These are phyloP conservation scores for Trametes sp. DNA, from an alignment of 1,284 basidiomycete genomes.

Conservation along the genomic window DNA sequence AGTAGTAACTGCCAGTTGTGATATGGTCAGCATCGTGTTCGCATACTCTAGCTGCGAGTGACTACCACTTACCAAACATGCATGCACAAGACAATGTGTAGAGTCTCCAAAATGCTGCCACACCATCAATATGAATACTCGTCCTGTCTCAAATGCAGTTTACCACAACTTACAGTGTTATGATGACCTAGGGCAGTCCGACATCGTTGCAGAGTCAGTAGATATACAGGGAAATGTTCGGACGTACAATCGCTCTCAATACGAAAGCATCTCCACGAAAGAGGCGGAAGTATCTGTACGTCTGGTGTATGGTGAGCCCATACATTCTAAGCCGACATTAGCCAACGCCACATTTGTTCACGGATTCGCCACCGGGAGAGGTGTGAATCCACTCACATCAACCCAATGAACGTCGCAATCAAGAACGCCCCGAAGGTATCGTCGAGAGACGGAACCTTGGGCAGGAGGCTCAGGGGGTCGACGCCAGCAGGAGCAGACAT, in stretches of 20 bases:
- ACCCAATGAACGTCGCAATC: conserved; percentile 6
- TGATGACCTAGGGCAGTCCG: background rate
- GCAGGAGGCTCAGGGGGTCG: background rate
- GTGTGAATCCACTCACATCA: background rate
- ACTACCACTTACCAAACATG: conserved; percentile 11
- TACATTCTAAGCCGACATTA: conserved; percentile 10
- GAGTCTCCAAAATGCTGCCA: conserved; percentile 6
- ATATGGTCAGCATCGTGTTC: background rate
- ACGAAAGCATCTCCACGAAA: background rate
- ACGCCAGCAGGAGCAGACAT: background rate
- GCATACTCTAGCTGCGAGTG: background rate
- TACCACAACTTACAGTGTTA: background rate
- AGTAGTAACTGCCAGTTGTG: conserved; percentile 21
- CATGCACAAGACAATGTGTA: conserved; percentile 14
- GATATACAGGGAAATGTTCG: too few species aligned
- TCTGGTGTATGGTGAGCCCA: conserved; percentile 22
- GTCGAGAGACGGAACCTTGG: conserved; percentile 9
- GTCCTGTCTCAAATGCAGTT: background rate
- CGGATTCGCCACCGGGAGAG: too few species aligned
- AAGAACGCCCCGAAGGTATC: conserved; percentile 13
- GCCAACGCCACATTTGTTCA: background rate
- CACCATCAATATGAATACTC: too few species aligned
- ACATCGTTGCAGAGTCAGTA: background rate
- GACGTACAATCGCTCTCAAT: background rate
- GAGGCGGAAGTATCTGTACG: conserved; percentile 9